These are phyloP conservation scores for Colletotrichum horii DNA, from an alignment of 2,329 filamentous ascomycete genomes.

Conservation along the genomic window DNA sequence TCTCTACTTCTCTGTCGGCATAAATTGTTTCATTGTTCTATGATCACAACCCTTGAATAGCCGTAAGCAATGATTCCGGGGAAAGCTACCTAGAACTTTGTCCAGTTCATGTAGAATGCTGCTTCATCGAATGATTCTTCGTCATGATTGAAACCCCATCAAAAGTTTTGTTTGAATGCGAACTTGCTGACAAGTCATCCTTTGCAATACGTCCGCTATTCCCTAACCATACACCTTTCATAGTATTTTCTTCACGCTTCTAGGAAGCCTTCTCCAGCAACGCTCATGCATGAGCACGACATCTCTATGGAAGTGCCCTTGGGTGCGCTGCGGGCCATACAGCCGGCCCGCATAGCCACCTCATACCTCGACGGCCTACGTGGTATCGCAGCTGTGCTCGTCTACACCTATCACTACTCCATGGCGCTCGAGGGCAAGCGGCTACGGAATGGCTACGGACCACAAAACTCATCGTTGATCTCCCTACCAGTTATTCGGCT, in stretches of 20 bases:
- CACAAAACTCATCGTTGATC: neutral
- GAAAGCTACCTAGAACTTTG: neutral
- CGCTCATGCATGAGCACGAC: neutral
- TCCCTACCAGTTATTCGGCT: neutral
- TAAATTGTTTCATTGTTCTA: neutral
- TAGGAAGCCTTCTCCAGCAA: accelerated
- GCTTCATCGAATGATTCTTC: neutral
- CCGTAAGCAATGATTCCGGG: neutral
- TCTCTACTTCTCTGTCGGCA: neutral
- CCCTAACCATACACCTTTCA: neutral
- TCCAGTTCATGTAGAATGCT: neutral
- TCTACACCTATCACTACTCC: neutral
- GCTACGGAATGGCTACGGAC: neutral
- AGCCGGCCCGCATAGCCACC: neutral
- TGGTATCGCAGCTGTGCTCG: neutral
- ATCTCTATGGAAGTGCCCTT: neutral
- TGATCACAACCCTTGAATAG: neutral
- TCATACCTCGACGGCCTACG: neutral
- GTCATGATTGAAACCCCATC: neutral
- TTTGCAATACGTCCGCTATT: accelerated
- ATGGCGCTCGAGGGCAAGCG: neutral
- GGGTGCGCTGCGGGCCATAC: neutral
- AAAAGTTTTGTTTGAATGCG: neutral
- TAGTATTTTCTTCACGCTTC: neutral
- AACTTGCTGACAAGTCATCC: neutral